Conservation (phyloP, 768 basidiomycete genomes). For the Lactarius vividus region DNA sequence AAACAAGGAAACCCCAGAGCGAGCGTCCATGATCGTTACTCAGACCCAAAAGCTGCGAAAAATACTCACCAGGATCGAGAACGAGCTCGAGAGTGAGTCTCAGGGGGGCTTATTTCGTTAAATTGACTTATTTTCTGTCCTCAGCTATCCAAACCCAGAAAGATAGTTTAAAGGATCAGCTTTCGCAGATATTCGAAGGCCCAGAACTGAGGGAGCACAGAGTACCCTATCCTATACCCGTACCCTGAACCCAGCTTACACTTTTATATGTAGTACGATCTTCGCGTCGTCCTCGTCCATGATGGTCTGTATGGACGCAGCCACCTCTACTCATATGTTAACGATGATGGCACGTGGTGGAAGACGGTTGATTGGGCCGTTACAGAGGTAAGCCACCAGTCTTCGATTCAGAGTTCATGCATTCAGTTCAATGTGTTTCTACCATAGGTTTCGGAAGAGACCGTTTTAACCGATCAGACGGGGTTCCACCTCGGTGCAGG, state of each 20-base stretch:
- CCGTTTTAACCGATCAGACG: slow-evolving; percentile 62
- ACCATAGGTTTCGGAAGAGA: slow-evolving; percentile 64
- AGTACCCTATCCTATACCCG: slow-evolving; percentile 37
- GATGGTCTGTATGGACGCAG: slow-evolving; percentile 76
- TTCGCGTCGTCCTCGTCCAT: slow-evolving; percentile 74
- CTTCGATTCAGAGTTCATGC: neutral
- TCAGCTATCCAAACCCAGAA: slow-evolving; percentile 56
- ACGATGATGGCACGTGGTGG: slow-evolving; percentile 72
- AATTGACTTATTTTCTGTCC: neutral
- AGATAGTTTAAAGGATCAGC: slow-evolving; percentile 43
- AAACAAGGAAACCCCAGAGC: slow-evolving; percentile 45
- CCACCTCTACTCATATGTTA: slow-evolving; percentile 76
- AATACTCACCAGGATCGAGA: slow-evolving; percentile 50
- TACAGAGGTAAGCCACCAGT: slow-evolving; percentile 47
- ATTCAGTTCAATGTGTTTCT: neutral
- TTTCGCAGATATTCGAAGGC: slow-evolving; percentile 51
- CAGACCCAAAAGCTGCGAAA: slow-evolving; percentile 52
- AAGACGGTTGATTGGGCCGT: slow-evolving; percentile 72
- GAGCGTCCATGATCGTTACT: slow-evolving; percentile 42
- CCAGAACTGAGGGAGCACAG: slow-evolving; percentile 62
- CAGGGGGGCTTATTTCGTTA: neutral
- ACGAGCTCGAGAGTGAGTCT: slow-evolving; percentile 51
- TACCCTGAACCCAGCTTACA: neutral
- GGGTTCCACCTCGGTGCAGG: slow-evolving; percentile 77
- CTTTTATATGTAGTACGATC: slow-evolving; percentile 58